Evolutionary conservation across 768 basidiomycete species (phyloP), one percentile per base, ranked within the genome.

Genomic region (Termitomyces bulborhizus): DNA sequence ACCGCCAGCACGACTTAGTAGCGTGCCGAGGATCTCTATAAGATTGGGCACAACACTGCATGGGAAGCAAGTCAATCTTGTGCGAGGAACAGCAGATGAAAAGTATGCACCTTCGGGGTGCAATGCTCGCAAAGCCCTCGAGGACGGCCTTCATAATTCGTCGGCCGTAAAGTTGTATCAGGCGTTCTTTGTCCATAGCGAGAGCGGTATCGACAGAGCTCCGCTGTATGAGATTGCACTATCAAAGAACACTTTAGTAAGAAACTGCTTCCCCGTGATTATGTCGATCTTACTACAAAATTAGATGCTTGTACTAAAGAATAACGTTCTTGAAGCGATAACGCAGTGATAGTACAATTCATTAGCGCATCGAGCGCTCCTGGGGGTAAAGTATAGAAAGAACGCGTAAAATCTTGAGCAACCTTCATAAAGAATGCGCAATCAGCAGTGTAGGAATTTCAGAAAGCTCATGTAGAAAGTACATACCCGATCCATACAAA

Each of bases 261-360:
- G 12, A 9, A 32, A 32, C 46, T 29, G 24, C 15, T 26, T 46
- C 24, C 31, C 26, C 8, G 15, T 26, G 16, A 46, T 36, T 16
- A 40, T 13, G 43, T 5, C 13, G 15, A 11, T 7, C 86, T 45
- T 60, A 94, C 94, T 59, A 96, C 69, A 66, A 95, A 97, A 44
- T 80, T 86, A 60, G 85, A 86, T 3, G 90, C 88, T 1, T 88
- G 79, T 1, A 90, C 88, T 8, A 96, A 73, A 0, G 88, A 88
- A 65, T 90, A 93, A 16, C 88, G 78, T 60, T 92, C 90, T 64
- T 89, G 88, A 9, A 91, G 68, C 4, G 80, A 70, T 12, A 93
- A 68, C n/a, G 84, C 81, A 31, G 73, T 72, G 40, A 85, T 72
- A 3, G 85, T 78, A 59, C 85, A 84, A 45, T 80, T 78, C 69